A percentile compares a stretch with the other conserved stretches of the same genome.
Evolutionary conservation across 208 protist genomes (phyloP).

Genomic region (Paratrypanosoma confusum): DNA sequence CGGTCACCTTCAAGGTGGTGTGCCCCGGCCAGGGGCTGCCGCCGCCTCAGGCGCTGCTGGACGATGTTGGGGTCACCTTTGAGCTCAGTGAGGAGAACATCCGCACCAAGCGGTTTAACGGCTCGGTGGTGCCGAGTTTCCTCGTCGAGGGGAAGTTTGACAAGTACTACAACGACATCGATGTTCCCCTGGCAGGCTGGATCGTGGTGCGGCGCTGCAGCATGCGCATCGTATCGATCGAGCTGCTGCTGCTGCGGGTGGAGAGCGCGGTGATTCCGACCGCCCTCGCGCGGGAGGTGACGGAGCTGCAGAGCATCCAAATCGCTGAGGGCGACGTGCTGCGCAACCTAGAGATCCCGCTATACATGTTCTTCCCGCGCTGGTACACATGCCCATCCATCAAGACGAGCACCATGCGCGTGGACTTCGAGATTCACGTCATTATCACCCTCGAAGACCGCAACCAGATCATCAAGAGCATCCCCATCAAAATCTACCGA

Average conservation of each 20-base stretch:
- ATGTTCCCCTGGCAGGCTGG: conserved; percentile 31
- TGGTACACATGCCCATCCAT: conserved; percentile 75
- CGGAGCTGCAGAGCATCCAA: conserved; percentile 85
- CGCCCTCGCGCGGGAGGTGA: conserved; percentile 14
- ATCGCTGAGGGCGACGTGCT: conserved; percentile 65
- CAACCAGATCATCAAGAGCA: conserved; percentile 73
- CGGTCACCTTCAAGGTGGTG: conserved; percentile 4
- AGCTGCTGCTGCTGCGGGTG: conserved; percentile 79
- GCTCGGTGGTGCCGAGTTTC: conserved; percentile 31
- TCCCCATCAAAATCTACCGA: conserved; percentile 65
- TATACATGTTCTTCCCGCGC: conserved; percentile 83
- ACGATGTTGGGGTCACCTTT: conserved; percentile 8
- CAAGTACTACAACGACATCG: conserved; percentile 37
- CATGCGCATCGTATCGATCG: conserved; percentile 56
- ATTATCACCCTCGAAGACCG: conserved; percentile 58
- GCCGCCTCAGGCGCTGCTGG: not conserved
- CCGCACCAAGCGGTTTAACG: not conserved
- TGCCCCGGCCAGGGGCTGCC: conserved; percentile 3
- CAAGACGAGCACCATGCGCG: conserved; percentile 50
- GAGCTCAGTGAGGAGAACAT: conserved; percentile 4
- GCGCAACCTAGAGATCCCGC: conserved; percentile 41
- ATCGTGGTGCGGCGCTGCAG: conserved; percentile 35
- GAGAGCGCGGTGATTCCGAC: conserved; percentile 40
- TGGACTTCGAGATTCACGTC: conserved; percentile 84
- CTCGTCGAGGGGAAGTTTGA: conserved; percentile 43